Conservation (phyloP, 2,329 filamentous ascomycete genomes). For the Paraphoma chrysanthemicola region DNA sequence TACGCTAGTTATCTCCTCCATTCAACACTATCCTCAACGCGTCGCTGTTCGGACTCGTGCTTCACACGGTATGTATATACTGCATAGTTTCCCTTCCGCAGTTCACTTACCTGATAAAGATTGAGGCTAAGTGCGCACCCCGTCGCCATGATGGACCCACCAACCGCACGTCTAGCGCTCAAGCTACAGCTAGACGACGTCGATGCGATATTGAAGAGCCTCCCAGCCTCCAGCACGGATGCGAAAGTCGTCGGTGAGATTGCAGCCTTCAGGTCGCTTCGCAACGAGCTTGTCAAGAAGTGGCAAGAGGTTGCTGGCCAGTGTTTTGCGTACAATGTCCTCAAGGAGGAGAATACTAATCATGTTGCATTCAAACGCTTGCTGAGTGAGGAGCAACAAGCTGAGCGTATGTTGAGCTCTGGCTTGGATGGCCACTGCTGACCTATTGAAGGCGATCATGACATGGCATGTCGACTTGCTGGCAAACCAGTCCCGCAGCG, state of each 20-base stretch:
- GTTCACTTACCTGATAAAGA: too few species aligned
- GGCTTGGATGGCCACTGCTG: background rate
- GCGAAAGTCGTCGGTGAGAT: background rate
- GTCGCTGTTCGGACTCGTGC: too few species aligned
- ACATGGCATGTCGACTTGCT: slow-evolving; percentile 12
- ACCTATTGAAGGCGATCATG: slow-evolving; percentile 13
- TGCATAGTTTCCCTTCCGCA: too few species aligned
- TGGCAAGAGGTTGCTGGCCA: slow-evolving; percentile 11
- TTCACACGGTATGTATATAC: too few species aligned
- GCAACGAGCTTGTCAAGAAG: slow-evolving; percentile 9
- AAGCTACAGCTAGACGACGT: slow-evolving; percentile 19
- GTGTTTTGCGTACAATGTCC: slow-evolving; percentile 6
- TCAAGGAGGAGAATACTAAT: slow-evolving; percentile 12
- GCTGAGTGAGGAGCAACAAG: slow-evolving; percentile 14
- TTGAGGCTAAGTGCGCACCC: too few species aligned
- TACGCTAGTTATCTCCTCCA: background rate
- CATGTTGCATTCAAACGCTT: slow-evolving; percentile 3
- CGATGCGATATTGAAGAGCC: slow-evolving; percentile 8
- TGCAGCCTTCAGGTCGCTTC: slow-evolving; percentile 7
- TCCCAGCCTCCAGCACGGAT: background rate
- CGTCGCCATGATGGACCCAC: slow-evolving; percentile 11
- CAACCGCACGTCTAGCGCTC: slow-evolving; percentile 8
- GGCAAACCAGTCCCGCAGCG: slow-evolving; percentile 6
- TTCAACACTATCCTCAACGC: background rate
- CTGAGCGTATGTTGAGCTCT: slow-evolving; percentile 4